Conservation (phyloP, 352 stramenopile species). For the Pythium angustatum region DNA sequence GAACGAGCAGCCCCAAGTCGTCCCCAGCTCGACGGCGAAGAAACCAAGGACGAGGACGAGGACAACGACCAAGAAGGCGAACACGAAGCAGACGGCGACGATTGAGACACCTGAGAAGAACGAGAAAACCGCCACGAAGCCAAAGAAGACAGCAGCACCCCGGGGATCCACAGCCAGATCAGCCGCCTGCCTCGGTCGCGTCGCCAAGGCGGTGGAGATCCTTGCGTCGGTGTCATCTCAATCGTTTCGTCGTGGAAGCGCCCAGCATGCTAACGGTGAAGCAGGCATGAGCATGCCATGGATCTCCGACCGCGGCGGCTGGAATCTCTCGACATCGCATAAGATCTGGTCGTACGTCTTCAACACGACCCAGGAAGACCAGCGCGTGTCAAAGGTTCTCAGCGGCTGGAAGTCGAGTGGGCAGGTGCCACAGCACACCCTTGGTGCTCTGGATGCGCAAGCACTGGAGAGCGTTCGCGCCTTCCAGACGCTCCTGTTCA, state of each 20-base stretch:
- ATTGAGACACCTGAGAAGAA: too few relatives aligned
- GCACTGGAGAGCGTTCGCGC: neutral
- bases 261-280: conserved; percentile 26
- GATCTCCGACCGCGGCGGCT: conserved; percentile 34
- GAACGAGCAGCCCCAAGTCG: neutral
- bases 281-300: conserved; percentile 25
- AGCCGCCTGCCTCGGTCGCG: conserved; percentile 22
- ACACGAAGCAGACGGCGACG: too few relatives aligned
- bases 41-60: neutral
- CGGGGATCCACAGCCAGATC: conserved; percentile 20
- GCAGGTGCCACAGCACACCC: neutral
- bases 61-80: neutral
- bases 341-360: conserved; percentile 38
- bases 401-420: conserved; percentile 23
- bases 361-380: conserved; percentile 34
- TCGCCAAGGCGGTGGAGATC: neutral
- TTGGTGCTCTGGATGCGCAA: neutral
- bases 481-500: conserved; percentile 2
- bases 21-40: neutral
- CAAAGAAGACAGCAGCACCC: neutral
- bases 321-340: conserved; percentile 29
- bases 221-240: conserved; percentile 20
- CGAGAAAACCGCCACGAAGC: too few relatives aligned
- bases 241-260: conserved; percentile 32
- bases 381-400: conserved; percentile 28